Evolutionary conservation across 345 rosid genomes (phyloP).

Genomic region (Viola odorata): DNA sequence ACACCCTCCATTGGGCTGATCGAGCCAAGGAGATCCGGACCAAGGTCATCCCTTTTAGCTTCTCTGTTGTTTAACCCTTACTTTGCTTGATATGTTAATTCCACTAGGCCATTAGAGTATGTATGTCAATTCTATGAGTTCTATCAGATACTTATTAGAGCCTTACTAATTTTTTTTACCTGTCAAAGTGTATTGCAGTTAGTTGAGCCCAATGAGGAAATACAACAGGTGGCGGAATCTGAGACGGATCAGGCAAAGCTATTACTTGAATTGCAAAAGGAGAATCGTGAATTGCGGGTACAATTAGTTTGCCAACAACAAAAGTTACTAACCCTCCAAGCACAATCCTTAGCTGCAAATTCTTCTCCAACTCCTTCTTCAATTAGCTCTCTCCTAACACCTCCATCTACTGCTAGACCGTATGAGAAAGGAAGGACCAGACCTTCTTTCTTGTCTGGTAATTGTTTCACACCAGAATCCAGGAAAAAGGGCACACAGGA

Average conservation of each 20-base stretch:
- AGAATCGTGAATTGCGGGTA: constrained; percentile 71
- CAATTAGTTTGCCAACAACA: constrained; percentile 73
- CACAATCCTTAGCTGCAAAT: constrained; percentile 61
- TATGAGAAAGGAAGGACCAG: constrained; percentile 53
- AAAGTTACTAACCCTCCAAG: constrained; percentile 62
- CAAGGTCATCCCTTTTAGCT: constrained; percentile 35
- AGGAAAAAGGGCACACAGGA: constrained; percentile 50
- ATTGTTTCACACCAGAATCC: constrained; percentile 75
- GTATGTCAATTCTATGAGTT: neutral
- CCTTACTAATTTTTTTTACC: neutral
- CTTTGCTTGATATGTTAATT: neutral
- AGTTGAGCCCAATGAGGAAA: constrained; percentile 48
- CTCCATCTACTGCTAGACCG: constrained; percentile 57
- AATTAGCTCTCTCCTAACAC: constrained; percentile 60
- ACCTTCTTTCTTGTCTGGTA: constrained; percentile 58
- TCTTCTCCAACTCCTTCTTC: constrained; percentile 71
- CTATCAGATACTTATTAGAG: neutral
- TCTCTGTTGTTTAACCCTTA: neutral
- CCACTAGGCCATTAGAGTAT: neutral
- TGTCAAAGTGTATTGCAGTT: constrained; percentile 25
- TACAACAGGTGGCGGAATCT: constrained; percentile 41
- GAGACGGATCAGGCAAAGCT: constrained; percentile 58
- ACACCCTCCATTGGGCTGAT: constrained; percentile 96
- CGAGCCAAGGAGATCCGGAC: constrained; percentile 83
- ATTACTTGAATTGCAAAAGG: constrained; percentile 75